These are phyloP conservation scores for Saprolegnia diclina DNA, from an alignment of 352 stramenopile genomes.

Conservation along the genomic window DNA sequence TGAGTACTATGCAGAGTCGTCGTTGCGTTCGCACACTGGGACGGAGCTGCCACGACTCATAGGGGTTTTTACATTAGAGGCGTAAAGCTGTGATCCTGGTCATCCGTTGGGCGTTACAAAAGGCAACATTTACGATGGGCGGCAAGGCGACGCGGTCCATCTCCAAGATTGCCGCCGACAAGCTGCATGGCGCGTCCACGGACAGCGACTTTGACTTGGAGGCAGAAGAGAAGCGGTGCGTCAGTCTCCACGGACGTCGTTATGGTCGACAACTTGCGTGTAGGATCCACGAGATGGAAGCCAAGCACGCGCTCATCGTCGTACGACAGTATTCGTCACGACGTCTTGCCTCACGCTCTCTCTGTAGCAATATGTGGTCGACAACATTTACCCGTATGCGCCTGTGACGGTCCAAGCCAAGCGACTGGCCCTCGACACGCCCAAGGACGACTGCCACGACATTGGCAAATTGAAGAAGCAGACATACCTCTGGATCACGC, in stretches of 20 bases:
- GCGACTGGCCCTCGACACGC: constrained; percentile 6
- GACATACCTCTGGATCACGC: constrained; percentile 67
- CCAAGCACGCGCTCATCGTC: constrained; percentile 20
- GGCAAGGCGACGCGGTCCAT: background rate
- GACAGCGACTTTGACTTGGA: constrained; percentile 26
- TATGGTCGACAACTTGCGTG: background rate
- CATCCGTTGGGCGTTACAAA: too few species aligned
- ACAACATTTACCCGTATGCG: constrained; percentile 73
- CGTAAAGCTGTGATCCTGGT: too few species aligned
- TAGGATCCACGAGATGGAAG: constrained; percentile 21
- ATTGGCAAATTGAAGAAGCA: constrained; percentile 52
- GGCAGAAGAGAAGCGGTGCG: constrained; percentile 18
- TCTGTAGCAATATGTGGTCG: constrained; percentile 48
- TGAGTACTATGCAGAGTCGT: too few species aligned
- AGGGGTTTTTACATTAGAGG: too few species aligned
- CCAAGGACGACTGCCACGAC: constrained; percentile 32
- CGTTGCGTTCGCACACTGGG: too few species aligned
- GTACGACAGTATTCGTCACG: background rate
- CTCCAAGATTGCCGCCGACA: background rate
- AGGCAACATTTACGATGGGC: background rate
- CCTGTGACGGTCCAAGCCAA: constrained; percentile 69
- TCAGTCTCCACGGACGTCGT: background rate
- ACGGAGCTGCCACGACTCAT: too few species aligned
- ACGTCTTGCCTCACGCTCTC: background rate
- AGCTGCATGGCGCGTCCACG: background rate